Evolutionary conservation across 2,329 filamentous ascomycete genomes (phyloP).

Genomic region (Claviceps digitariae): DNA sequence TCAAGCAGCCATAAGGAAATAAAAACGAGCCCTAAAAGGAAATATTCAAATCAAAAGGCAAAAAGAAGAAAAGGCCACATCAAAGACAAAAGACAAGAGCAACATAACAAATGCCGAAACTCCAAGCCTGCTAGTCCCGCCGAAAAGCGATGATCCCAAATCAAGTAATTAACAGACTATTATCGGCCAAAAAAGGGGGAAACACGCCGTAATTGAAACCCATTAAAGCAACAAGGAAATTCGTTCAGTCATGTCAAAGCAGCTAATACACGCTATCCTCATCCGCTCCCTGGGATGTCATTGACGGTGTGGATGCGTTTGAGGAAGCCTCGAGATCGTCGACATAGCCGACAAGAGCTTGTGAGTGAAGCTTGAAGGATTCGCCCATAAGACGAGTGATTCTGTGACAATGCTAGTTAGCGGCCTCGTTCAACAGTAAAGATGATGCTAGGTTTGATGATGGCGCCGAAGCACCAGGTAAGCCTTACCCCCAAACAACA

Average conservation of each 20-base stretch:
- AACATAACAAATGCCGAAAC: slow-evolving; percentile 11
- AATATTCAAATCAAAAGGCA: slow-evolving; percentile 9
- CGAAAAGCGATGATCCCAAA: slow-evolving; percentile 7
- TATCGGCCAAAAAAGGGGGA: not conserved
- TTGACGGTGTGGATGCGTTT: slow-evolving; percentile 56
- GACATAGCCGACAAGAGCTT: slow-evolving; percentile 88
- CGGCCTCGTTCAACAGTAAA: not conserved
- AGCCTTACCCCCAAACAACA: slow-evolving; percentile 96
- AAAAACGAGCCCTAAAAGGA: slow-evolving; percentile 11
- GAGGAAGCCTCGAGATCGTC: slow-evolving; percentile 63
- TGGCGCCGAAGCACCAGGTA: not conserved
- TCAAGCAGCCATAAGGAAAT: slow-evolving; percentile 21
- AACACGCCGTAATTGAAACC: not conserved
- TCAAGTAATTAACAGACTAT: not conserved
- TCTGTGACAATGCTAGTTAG: slow-evolving; percentile 29
- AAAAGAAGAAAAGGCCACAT: slow-evolving; percentile 7
- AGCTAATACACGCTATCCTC: slow-evolving; percentile 60
- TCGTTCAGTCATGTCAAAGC: slow-evolving; percentile 35
- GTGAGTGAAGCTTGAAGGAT: slow-evolving; percentile 91
- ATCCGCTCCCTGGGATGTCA: slow-evolving; percentile 58
- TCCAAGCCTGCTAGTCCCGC: slow-evolving; percentile 3
- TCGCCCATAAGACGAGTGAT: slow-evolving; percentile 96
- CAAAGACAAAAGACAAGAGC: slow-evolving; percentile 8
- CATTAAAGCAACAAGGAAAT: slow-evolving; percentile 9
- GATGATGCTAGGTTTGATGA: not conserved